Percentiles rank a stretch among this genome's conserved stretches.
phyloP scores from a whole-genome alignment of 805 yeast species.

The Ogataea nakhonphanomensis region DNA sequence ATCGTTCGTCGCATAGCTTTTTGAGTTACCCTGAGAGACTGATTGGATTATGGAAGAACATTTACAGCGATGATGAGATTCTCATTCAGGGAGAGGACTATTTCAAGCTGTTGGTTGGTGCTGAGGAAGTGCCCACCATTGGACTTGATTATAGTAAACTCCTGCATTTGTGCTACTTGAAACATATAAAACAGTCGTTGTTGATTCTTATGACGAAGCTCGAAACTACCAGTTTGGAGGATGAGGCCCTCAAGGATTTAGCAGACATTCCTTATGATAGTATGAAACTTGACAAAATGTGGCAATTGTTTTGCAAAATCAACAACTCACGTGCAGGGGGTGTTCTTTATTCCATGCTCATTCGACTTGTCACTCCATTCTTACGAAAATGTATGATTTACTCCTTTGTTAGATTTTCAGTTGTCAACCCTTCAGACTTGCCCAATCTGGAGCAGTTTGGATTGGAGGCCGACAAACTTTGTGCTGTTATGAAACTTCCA shows the following conservation, averaged over 20 bases:
- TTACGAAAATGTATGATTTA: constrained; percentile 60
- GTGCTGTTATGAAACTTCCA: constrained; percentile 48
- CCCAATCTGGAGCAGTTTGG: constrained; percentile 19
- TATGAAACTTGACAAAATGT: constrained; percentile 15
- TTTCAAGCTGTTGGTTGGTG: constrained; percentile 49
- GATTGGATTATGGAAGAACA: constrained; percentile 53
- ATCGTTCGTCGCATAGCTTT: constrained; percentile 14
- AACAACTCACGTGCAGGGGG: constrained; percentile 32
- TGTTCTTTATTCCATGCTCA: constrained; percentile 49
- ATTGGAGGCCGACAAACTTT: constrained; percentile 54
- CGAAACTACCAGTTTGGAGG: constrained; percentile 4
- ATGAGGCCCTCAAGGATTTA: constrained; percentile 8
- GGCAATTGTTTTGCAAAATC: constrained; percentile 27
- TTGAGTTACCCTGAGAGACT: constrained; percentile 30
- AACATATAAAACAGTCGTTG: constrained; percentile 50
- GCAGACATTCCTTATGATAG: constrained; percentile 13
- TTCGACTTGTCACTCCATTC: constrained; percentile 60
- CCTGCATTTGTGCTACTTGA: constrained; percentile 46
- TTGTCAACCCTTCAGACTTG: constrained; percentile 31
- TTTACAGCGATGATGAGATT: constrained; percentile 36
- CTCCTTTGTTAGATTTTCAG: constrained; percentile 51
- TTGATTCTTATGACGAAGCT: constrained; percentile 21
- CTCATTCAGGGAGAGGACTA: constrained; percentile 42
- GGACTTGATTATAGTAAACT: constrained; percentile 46
- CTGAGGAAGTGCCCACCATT: constrained; percentile 44